Evolutionary conservation across 306 rosid species (phyloP).

Genomic region (Prunus fruticosa): DNA sequence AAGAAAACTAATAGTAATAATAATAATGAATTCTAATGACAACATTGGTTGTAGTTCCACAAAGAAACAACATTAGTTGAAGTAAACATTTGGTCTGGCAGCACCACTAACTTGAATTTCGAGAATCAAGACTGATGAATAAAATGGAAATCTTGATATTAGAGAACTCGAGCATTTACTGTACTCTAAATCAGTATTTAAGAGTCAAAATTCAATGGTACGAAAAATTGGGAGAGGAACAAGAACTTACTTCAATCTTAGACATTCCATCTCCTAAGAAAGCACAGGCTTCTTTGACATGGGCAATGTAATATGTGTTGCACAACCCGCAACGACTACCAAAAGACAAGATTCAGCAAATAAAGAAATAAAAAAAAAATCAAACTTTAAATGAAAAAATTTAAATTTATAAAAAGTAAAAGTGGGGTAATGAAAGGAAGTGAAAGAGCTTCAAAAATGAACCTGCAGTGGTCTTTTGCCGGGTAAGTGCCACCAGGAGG

Average conservation of each 20-base stretch:
- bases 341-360: slow-evolving; percentile 5
- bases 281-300: slow-evolving; percentile 95
- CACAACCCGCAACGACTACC: slow-evolving; percentile 88
- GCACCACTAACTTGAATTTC: not conserved
- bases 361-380: not conserved
- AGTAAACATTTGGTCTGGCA: not conserved
- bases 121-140: not conserved
- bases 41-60: not conserved
- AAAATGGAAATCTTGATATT: not conserved
- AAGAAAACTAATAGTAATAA: not conserved
- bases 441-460: not conserved
- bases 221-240: slow-evolving; percentile 4
- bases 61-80: not conserved
- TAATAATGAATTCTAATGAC: no score
- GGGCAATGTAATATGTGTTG: slow-evolving; percentile 93
- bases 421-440: not conserved
- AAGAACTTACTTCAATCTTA: slow-evolving; percentile 65
- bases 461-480: slow-evolving; percentile 98
- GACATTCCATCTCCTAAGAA: slow-evolving; percentile 99
- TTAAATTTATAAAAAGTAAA: not conserved
- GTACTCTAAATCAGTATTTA: not conserved
- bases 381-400: not conserved
- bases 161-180: not conserved
- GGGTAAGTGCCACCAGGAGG: slow-evolving; percentile 94
- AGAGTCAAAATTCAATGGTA: not conserved